Conservation (phyloP, 129 eudicot genomes). For the Calendula officinalis region DNA sequence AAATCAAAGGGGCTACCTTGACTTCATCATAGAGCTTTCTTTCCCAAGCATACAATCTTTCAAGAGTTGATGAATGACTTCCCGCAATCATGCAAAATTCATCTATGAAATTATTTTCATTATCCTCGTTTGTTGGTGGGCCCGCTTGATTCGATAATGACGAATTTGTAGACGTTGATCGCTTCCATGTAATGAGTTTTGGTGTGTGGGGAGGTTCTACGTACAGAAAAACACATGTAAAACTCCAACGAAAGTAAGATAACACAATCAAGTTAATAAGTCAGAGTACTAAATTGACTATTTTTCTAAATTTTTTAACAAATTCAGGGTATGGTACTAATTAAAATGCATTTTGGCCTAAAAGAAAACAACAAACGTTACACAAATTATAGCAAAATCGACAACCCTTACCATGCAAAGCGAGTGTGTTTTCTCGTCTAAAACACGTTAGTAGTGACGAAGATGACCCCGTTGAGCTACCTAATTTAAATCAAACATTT, state of each 20-base stretch:
- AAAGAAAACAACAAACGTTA: neutral
- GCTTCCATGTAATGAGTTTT: slow-evolving; percentile 79
- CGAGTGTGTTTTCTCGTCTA: slow-evolving; percentile 42
- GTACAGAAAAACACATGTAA: neutral
- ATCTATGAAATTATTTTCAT: slow-evolving; percentile 66
- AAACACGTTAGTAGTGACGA: slow-evolving; percentile 52
- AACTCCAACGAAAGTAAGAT: neutral
- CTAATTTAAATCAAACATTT: slow-evolving; percentile 31
- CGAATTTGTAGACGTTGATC: slow-evolving; percentile 64
- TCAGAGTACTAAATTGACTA: no score
- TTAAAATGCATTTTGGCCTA: neutral
- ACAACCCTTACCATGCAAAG: slow-evolving; percentile 48
- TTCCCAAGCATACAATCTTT: slow-evolving; percentile 95
- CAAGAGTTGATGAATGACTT: slow-evolving; percentile 89
- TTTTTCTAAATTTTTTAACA: no score
- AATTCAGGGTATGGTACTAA: no score
- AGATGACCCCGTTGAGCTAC: slow-evolving; percentile 45
- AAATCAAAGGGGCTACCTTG: slow-evolving; percentile 49
- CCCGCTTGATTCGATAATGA: slow-evolving; percentile 67
- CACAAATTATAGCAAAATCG: neutral
- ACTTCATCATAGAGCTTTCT: slow-evolving; percentile 95
- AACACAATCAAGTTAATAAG: no score
- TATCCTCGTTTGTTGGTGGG: slow-evolving; percentile 53
- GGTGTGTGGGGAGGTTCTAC: slow-evolving; percentile 45
- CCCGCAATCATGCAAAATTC: slow-evolving; percentile 93